phyloP scores from a whole-genome alignment of 805 yeast genomes.

The Cyberlindnera petersonii region DNA sequence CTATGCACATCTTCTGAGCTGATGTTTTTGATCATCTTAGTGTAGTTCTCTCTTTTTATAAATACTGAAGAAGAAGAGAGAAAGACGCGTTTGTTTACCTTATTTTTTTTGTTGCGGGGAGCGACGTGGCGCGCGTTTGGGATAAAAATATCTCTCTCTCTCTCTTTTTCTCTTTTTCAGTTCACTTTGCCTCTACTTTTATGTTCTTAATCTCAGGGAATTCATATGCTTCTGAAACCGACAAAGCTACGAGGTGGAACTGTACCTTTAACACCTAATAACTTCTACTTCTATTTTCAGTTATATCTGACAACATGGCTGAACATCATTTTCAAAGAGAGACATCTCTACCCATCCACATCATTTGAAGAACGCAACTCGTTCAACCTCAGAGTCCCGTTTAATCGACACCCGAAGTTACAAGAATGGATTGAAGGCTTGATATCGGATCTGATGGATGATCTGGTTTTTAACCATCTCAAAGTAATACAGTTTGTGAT shows the following conservation, averaged over 20 bases:
- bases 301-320: conserved; percentile 36
- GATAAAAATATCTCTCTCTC: too few relatives aligned
- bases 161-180: too few relatives aligned
- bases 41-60: too few relatives aligned
- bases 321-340: conserved; percentile 33
- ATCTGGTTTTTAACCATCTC: conserved; percentile 24
- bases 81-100: conserved; percentile 1
- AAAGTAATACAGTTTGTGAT: conserved; percentile 37
- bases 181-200: too few relatives aligned
- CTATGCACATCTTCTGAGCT: conserved; percentile 52
- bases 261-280: conserved; percentile 13
- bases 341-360: conserved; percentile 34
- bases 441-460: too few relatives aligned
- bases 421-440: conserved; percentile 19
- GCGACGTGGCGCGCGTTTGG: too few relatives aligned
- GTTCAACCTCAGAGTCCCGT: conserved; percentile 40
- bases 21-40: conserved; percentile 12
- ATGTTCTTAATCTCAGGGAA: too few relatives aligned
- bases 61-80: too few relatives aligned
- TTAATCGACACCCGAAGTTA: conserved; percentile 42
- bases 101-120: not conserved
- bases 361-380: conserved; percentile 36
- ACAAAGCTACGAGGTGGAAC: conserved; percentile 1
- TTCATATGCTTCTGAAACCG: conserved; percentile 7
- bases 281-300: conserved; percentile 14